These are phyloP conservation scores for Naganishia friedmannii DNA, from an alignment of 768 basidiomycete genomes.

Conservation along the genomic window DNA sequence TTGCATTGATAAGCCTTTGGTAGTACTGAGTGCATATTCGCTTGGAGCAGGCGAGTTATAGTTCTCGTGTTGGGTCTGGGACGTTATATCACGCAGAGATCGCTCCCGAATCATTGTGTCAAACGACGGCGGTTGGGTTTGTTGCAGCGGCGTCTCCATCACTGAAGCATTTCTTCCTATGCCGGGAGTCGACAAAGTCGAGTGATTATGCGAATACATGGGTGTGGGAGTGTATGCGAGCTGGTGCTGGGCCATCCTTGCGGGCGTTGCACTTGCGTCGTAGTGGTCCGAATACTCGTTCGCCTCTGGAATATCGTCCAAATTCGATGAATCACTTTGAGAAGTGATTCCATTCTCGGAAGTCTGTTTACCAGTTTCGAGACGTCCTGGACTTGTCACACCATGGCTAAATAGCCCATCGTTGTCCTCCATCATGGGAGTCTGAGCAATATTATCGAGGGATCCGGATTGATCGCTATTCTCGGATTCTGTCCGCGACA, in stretches of 20 bases:
- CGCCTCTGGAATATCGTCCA: conserved; percentile 10
- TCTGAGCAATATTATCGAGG: not conserved
- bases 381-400: not conserved
- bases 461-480: conserved; percentile 6
- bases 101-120: conserved; percentile 17
- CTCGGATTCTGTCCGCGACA: conserved; percentile 11
- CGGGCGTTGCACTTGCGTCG: not conserved
- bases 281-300: conserved; percentile 9
- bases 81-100: conserved; percentile 19
- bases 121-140: conserved; percentile 10
- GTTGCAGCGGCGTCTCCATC: conserved; percentile 16
- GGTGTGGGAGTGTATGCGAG: not conserved
- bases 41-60: conserved; percentile 18
- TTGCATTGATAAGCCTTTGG: conserved; percentile 3
- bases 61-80: not conserved
- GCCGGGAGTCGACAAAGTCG: conserved; percentile 12
- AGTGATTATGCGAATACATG: not conserved
- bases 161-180: conserved; percentile 7
- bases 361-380: not conserved
- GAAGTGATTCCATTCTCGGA: not conserved
- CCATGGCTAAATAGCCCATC: not conserved
- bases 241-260: not conserved
- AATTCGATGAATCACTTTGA: not conserved
- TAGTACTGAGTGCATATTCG: not conserved
- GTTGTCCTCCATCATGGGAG: not conserved